phyloP scores from a whole-genome alignment of 2,329 filamentous ascomycete genomes.

The Monosporascus ibericus region DNA sequence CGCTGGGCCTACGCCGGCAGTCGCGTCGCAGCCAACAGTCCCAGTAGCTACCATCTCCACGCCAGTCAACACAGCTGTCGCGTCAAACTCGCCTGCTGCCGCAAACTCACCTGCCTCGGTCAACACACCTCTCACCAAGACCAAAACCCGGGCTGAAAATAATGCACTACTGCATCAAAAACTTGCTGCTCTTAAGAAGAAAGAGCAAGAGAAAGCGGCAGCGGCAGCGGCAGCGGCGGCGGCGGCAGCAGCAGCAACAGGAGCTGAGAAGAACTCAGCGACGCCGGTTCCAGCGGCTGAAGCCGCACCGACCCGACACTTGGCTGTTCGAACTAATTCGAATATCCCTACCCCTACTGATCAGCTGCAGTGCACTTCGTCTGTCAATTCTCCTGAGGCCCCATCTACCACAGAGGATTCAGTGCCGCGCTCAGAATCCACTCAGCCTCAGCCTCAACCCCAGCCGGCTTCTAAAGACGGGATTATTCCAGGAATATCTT shows the following conservation, averaged over 20 bases:
- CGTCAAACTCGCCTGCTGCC: neutral
- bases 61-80: neutral
- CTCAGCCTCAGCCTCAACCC: neutral
- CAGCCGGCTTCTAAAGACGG: constrained; percentile 12
- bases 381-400: neutral
- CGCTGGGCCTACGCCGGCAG: neutral
- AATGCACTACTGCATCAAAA: constrained; percentile 69
- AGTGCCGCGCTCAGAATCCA: neutral
- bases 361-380: constrained; percentile 8
- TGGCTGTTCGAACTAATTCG: constrained; percentile 1
- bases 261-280: constrained; percentile 17
- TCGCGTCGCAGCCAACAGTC: neutral
- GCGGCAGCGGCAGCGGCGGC: neutral
- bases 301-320: constrained; percentile 7
- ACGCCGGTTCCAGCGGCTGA: constrained; percentile 5
- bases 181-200: constrained; percentile 63
- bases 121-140: constrained; percentile 28
- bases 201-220: constrained; percentile 28
- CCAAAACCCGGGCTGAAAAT: constrained; percentile 54
- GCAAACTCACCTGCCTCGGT: neutral
- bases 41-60: neutral
- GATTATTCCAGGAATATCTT: constrained; percentile 18
- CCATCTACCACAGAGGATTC: neutral
- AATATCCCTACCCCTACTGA: neutral
- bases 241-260: neutral